Conservation (phyloP, 495 filamentous ascomycete species). For the Copromyces sp. region DNA sequence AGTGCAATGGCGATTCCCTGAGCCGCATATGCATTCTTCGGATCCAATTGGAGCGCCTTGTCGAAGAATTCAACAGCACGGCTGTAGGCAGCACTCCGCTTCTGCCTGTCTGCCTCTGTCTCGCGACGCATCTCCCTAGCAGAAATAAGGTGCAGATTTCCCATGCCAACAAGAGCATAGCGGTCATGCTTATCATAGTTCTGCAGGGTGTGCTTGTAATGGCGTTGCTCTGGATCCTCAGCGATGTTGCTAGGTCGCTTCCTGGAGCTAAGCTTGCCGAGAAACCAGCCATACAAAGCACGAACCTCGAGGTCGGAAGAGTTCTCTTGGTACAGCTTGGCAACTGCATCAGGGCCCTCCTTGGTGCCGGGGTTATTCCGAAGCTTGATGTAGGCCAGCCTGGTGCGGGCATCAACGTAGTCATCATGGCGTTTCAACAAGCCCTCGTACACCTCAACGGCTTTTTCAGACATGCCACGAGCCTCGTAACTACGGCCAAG, state of each 20-base stretch:
- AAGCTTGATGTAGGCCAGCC: slow-evolving; percentile 80
- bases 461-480: slow-evolving; percentile 67
- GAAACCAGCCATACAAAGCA: slow-evolving; percentile 87
- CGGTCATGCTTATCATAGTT: slow-evolving; percentile 93
- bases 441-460: slow-evolving; percentile 76
- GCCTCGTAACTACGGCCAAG: slow-evolving; percentile 94
- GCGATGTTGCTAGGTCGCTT: slow-evolving; percentile 67
- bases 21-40: slow-evolving; percentile 88
- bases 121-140: slow-evolving; percentile 91
- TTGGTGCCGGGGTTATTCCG: slow-evolving; percentile 65
- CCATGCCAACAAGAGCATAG: slow-evolving; percentile 92
- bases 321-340: slow-evolving; percentile 69
- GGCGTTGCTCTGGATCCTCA: slow-evolving; percentile 83
- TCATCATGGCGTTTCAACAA: slow-evolving; percentile 72
- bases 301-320: slow-evolving; percentile 81
- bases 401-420: slow-evolving; percentile 82
- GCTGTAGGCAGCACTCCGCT: slow-evolving; percentile 73
- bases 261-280: slow-evolving; percentile 63
- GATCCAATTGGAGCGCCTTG: slow-evolving; percentile 86
- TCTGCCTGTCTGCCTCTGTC: slow-evolving; percentile 79
- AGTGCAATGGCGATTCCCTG: slow-evolving; percentile 92
- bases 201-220: slow-evolving; percentile 93
- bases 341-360: slow-evolving; percentile 75
- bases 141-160: slow-evolving; percentile 75
- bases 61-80: slow-evolving; percentile 97